phyloP scores from a whole-genome alignment of 2,329 filamentous ascomycete genomes.

The Didymella lethalis region DNA sequence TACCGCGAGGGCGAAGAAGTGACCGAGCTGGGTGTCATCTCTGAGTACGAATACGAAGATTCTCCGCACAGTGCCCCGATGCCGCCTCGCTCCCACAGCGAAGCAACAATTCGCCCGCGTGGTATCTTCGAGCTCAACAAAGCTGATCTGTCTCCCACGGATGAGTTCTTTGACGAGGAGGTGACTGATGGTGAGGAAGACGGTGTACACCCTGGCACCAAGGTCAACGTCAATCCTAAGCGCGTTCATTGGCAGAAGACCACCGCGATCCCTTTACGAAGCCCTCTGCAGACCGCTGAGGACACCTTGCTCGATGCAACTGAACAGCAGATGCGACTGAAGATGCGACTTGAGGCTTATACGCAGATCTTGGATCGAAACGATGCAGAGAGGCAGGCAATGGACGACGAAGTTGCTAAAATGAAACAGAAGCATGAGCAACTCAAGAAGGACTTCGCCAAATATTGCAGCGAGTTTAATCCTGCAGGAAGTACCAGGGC shows the following conservation, averaged over 20 bases:
- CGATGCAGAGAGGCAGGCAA: constrained; percentile 18
- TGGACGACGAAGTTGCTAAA: constrained; percentile 20
- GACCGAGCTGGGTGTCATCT: constrained; percentile 29
- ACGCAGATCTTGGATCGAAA: constrained; percentile 2
- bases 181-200: constrained; percentile 3
- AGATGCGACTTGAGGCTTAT: constrained; percentile 15
- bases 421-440: constrained; percentile 24
- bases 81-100: constrained; percentile 6
- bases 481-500: background rate
- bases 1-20: constrained; percentile 24
- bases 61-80: constrained; percentile 3
- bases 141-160: constrained; percentile 25
- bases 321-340: constrained; percentile 22
- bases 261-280: constrained; percentile 11
- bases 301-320: constrained; percentile 32
- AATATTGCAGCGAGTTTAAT: background rate
- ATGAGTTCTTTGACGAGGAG: constrained; percentile 6
- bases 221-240: constrained; percentile 5
- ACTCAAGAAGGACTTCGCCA: constrained; percentile 18
- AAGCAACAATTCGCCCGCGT: constrained; percentile 1
- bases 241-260: constrained; percentile 7
- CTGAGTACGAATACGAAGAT: constrained; percentile 25
- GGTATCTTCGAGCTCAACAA: constrained; percentile 21
- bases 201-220: constrained; percentile 10
- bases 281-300: constrained; percentile 36